Evolutionary conservation across 2,329 filamentous ascomycete genomes (phyloP), one percentile per base, ranked within the genome.

Genomic region (Trichoderma atroviride): DNA sequence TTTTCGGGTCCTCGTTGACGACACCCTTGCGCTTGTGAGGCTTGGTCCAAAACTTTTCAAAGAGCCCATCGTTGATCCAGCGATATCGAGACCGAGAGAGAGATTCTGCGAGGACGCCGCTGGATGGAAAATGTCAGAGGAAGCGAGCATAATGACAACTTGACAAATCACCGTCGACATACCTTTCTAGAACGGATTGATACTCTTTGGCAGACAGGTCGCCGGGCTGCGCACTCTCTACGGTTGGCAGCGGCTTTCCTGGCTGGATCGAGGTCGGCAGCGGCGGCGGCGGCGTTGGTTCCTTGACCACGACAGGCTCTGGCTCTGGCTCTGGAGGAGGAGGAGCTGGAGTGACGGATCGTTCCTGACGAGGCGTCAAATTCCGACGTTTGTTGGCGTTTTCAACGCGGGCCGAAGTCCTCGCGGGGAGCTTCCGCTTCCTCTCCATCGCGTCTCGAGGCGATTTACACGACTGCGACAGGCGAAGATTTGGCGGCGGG

Each of bases 31-130:
- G 87, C 79, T 91, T 91, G 69, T 81, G 78, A 3, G 91, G 90
- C 76, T 93, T 93, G 10, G 89, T 87, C 91, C 91, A 94, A 78
- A 91, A 93, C 75, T 89, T 91, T 74, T 93, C 89, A 74, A 94
- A 92, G 59, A 93, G 85, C 35, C 90, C 90, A 73, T 91, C 88
- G 75, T 83, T 86, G 29, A 91, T 86, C 91, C 91, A 94, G 85
- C 86, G 88, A 69, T 89, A 85, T 70, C 91, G 89, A 75, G 92
- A 96, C 75, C 91, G 86, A 61, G 87, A 81, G 31, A 96, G 84
- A 2, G 92, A 93, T 73, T 94, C 90, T 74, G 87, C 85, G 69
- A 95, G 83, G 24, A 95, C 91, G 73, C 90, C 91, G 79, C 92
- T 93, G 56, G 72, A 63, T 66, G 50, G 70, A 43, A 3, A 27